Evolutionary conservation across 805 yeast species (phyloP), one percentile per base, ranked within the genome.

Genomic region (Starmerella apis): DNA sequence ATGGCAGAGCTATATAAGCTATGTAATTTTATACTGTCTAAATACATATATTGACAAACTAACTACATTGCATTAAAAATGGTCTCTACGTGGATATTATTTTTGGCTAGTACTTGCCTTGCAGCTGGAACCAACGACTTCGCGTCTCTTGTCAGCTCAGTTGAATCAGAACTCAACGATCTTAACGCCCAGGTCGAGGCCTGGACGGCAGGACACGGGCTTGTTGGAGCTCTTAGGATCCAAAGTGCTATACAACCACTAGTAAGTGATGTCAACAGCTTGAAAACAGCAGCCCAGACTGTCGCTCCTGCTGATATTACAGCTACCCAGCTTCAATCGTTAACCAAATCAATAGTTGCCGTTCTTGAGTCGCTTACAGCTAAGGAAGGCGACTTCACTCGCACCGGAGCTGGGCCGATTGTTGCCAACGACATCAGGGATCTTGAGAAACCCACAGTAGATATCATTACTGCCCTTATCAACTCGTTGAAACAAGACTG

Each of bases 371-470:
- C 47, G 22, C 23, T 49, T 8, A n/a, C 22, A 1, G 10, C n/a
- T 14, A 49, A 49, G 37, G 47, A n/a, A 16, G 13, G 7, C 7
- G 49, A 45, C 9, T 38, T 49, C 28, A 16, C 19, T 14, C 18
- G 8, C 13, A 31, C 30, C 1, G 49, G 49, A 2, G 39, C 36
- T 7, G n/a, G 20, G 28, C n/a, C 24, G 4, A 46, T 49, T 28
- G 37, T 39, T 2, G 43, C 37, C 7, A 32, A 30, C 31, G 49
- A 49, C 28, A 48, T 61, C 46, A 38, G 43, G 27, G 46, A 52
- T 25, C 51, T 61, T 19, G 49, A 51, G 27, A 47, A 46, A 20
- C 51, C 58, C 31, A 54, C 63, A 14, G 49, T 47, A 32, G 48
- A 45, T 19, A 53, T 61, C 22, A 53, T 52, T 24, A 25, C 48